These are phyloP conservation scores for Lachnellula occidentalis DNA, from an alignment of 2,329 filamentous ascomycete genomes.

Conservation along the genomic window DNA sequence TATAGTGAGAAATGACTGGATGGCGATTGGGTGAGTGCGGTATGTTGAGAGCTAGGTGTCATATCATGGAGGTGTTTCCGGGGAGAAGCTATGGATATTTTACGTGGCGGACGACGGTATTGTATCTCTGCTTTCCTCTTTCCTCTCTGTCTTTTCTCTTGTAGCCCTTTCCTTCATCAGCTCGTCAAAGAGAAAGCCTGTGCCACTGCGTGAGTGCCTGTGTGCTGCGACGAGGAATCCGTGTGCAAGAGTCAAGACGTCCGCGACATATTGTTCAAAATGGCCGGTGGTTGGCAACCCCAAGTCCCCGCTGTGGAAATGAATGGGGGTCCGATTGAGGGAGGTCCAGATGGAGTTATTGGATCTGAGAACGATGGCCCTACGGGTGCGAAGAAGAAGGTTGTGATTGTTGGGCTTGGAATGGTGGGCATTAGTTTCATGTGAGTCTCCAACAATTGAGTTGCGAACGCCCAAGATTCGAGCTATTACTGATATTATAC, in stretches of 20 bases:
- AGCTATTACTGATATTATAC: not conserved
- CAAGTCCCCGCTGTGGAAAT: conserved; percentile 22
- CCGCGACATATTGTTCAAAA: conserved; percentile 2
- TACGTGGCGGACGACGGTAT: not conserved
- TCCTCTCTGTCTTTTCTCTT: not conserved
- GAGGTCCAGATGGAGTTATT: conserved; percentile 21
- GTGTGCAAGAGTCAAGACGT: not conserved
- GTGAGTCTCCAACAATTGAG: conserved; percentile 44
- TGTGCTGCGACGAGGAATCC: not conserved
- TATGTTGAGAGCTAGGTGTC: not conserved
- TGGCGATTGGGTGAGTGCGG: too few species aligned
- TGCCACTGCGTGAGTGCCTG: not conserved
- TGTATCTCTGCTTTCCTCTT: not conserved
- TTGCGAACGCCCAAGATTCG: not conserved
- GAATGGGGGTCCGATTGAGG: conserved; percentile 18
- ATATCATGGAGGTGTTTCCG: not conserved
- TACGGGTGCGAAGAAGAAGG: conserved; percentile 47
- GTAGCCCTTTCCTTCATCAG: not conserved
- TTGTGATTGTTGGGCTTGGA: conserved; percentile 81
- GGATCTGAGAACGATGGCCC: conserved; percentile 21
- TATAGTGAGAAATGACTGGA: too few species aligned
- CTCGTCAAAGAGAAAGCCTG: not conserved
- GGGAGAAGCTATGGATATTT: not conserved
- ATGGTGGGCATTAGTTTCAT: conserved; percentile 92
- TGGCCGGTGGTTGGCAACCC: conserved; percentile 27